These are phyloP conservation scores for Aspergillus wentii DNA, from an alignment of 495 filamentous ascomycete species.

Conservation along the genomic window DNA sequence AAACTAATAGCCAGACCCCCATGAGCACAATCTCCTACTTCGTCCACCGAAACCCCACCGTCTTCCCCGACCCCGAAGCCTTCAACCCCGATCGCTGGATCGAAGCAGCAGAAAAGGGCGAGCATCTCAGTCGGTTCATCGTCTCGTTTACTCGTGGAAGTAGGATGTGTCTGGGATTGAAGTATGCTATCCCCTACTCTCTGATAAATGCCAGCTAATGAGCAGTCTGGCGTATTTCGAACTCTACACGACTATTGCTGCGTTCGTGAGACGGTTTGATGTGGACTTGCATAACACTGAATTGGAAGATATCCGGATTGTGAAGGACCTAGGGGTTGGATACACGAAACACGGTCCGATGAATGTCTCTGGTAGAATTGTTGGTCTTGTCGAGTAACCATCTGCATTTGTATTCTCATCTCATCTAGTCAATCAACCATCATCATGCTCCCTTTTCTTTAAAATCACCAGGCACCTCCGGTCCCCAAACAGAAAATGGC, in stretches of 20 bases:
- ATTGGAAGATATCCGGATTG: slow-evolving; percentile 20
- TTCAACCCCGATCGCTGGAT: slow-evolving; percentile 51
- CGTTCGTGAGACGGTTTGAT: slow-evolving; percentile 31
- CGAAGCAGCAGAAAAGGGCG: slow-evolving; percentile 11
- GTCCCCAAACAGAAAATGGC: too few species aligned
- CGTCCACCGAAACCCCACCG: slow-evolving; percentile 37
- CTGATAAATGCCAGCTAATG: not conserved
- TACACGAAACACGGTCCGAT: too few species aligned
- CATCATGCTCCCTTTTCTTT: too few species aligned
- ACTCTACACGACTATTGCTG: slow-evolving; percentile 33
- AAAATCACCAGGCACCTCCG: too few species aligned
- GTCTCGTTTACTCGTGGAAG: slow-evolving; percentile 42
- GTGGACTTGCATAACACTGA: slow-evolving; percentile 32
- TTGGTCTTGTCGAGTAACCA: too few species aligned
- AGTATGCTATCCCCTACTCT: too few species aligned
- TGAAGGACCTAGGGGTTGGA: slow-evolving; percentile 18
- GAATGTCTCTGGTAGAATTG: too few species aligned
- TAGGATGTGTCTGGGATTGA: slow-evolving; percentile 43
- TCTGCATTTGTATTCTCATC: too few species aligned
- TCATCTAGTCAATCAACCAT: too few species aligned
- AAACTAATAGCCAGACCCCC: slow-evolving; percentile 24
- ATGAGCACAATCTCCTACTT: slow-evolving; percentile 44
- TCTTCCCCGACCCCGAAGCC: slow-evolving; percentile 41
- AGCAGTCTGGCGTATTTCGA: slow-evolving; percentile 40
- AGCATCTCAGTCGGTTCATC: slow-evolving; percentile 26